A percentile compares a stretch with the other conserved stretches of the same genome.
These are phyloP conservation scores for Boletales sp. DNA, from an alignment of 768 basidiomycete genomes.

Conservation along the genomic window DNA sequence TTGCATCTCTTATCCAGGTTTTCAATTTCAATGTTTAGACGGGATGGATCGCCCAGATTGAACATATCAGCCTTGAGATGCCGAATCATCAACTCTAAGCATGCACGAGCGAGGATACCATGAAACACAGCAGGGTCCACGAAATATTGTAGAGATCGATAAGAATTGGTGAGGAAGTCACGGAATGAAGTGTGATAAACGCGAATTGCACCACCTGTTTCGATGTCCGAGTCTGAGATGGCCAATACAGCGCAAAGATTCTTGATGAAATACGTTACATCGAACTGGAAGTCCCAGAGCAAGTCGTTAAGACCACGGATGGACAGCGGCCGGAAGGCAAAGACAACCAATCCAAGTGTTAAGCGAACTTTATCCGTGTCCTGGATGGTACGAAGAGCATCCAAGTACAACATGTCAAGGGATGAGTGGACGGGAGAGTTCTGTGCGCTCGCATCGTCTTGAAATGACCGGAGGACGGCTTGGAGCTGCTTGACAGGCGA, in stretches of 20 bases:
- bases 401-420: slow-evolving; percentile 15
- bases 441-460: neutral
- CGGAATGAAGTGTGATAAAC: slow-evolving; percentile 22
- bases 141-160: slow-evolving; percentile 16
- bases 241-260: slow-evolving; percentile 15
- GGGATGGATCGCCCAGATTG: slow-evolving; percentile 8
- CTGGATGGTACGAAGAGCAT: slow-evolving; percentile 9
- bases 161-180: slow-evolving; percentile 14
- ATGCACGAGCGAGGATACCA: slow-evolving; percentile 8
- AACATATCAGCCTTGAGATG: slow-evolving; percentile 15
- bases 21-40: slow-evolving; percentile 11
- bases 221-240: slow-evolving; percentile 3
- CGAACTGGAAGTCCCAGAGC: slow-evolving; percentile 4
- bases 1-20: slow-evolving; percentile 12
- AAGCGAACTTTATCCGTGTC: slow-evolving; percentile 8
- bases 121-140: slow-evolving; percentile 11
- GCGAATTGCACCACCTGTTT: slow-evolving; percentile 9
- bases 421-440: slow-evolving; percentile 9
- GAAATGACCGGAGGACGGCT: slow-evolving; percentile 8
- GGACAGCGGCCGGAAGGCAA: slow-evolving; percentile 13
- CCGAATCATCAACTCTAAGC: slow-evolving; percentile 14
- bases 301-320: slow-evolving; percentile 9
- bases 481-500: slow-evolving; percentile 10
- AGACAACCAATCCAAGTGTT: slow-evolving; percentile 12
- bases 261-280: slow-evolving; percentile 8